A percentile compares a stretch with the other conserved stretches of the same genome.
phyloP scores from a whole-genome alignment of 139 green algal genomes.

The Chlorella sorokiniana region DNA sequence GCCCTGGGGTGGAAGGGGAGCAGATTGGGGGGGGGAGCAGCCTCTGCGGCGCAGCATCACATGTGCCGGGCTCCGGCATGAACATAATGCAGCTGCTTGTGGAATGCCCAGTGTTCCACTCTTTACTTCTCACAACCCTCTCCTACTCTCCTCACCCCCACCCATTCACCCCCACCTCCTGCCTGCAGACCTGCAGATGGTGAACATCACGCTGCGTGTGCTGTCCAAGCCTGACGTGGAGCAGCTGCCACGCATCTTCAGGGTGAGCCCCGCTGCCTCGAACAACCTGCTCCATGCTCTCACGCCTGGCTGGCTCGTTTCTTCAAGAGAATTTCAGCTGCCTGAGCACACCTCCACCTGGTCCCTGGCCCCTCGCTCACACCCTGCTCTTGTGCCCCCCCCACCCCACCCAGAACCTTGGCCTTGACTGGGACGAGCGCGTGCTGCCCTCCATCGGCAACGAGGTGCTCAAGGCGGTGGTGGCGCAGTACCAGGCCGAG shows the following conservation, averaged over 20 bases:
- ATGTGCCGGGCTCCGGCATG: too few relatives aligned
- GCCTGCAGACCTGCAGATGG: constrained; percentile 96
- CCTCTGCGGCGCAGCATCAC: too few relatives aligned
- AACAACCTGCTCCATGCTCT: neutral
- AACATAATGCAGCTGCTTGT: neutral
- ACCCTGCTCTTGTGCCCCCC: constrained; percentile 31
- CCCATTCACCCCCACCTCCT: neutral
- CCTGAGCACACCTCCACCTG: too few relatives aligned
- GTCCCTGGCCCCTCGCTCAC: neutral
- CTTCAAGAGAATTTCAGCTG: too few relatives aligned
- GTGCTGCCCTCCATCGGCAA: constrained; percentile 99
- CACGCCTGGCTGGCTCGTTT: too few relatives aligned
- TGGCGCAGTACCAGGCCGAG: constrained; percentile 99
- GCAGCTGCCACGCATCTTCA: constrained; percentile 87
- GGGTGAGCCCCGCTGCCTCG: constrained; percentile 43
- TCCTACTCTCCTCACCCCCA: neutral
- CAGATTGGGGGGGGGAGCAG: neutral
- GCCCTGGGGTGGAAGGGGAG: neutral
- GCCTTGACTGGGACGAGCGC: constrained; percentile 97
- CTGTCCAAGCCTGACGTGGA: constrained; percentile 90
- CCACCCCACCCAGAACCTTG: constrained; percentile 85
- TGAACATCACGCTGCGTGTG: constrained; percentile 97
- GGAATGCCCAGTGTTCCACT: neutral
- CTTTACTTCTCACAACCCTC: neutral
- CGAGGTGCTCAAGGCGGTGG: constrained; percentile 97